Evolutionary conservation across 2,329 filamentous ascomycete genomes (phyloP), one percentile per base, ranked within the genome.

Genomic region (Camptophora hylomeconis): DNA sequence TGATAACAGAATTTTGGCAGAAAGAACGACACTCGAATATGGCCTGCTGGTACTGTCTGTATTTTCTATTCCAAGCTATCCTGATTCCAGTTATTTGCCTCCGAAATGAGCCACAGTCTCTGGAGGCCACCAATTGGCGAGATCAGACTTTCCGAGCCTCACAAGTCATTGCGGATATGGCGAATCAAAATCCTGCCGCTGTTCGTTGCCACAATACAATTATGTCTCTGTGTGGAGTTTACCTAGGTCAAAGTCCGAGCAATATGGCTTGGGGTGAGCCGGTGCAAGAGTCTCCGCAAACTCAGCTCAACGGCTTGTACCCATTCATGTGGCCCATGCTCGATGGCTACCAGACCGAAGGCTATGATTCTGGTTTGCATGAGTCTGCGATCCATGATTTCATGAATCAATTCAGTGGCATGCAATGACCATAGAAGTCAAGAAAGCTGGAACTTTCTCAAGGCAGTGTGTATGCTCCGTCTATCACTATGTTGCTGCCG

Each of bases 381-480:
- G 26, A 28, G 11, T 28, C 26, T 19, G 26, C 18, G 26, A 12
- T 19, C 13, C 12, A 17, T 15, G 26, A 28, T 19, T 28, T 28
- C 16, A 17, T 28, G 16, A 28, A 19, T 5, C 16, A 28, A 11
- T 72, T 50, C 83, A 83, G 68, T 98, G 89, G 89, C 73, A 78
- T 54, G 83, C 94, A 54, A 67, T 98, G 66, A 94, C 89, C 29
- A 47, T 89, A 51, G 79, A 89, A 62, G 89, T 98, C 73, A 93
- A 95, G 81, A 94, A 92, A 70, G 89, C 89, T 50, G 87, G 89
- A 94, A 76, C 57, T n/a, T n/a, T n/a, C n/a, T 31, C 22, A 31
- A n/a, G 33, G 33, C 15, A 36, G 46, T 17, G 50, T 55, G 41
- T 63, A 65, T 5, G 60, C 61, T 11, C 61, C 61, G 27, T 64